phyloP scores from a whole-genome alignment of 2,329 filamentous ascomycete species.

The Pseudogymnoascus sp. region DNA sequence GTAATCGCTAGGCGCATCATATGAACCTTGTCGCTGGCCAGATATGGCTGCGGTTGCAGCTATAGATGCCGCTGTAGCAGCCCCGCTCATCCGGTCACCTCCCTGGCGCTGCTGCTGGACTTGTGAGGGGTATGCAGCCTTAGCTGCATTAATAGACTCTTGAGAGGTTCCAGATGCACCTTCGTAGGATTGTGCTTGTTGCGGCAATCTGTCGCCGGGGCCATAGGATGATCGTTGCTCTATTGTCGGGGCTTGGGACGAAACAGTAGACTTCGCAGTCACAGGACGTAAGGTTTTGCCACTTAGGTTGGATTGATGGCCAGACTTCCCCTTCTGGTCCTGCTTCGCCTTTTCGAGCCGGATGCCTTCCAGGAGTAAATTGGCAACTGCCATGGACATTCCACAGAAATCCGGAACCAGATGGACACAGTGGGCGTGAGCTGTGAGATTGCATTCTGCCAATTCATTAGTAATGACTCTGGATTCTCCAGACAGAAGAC shows the following conservation, averaged over 20 bases:
- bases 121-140: conserved; percentile 45
- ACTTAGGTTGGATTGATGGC: conserved; percentile 19
- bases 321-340: conserved; percentile 31
- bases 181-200: conserved; percentile 29
- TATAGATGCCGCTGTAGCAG: conserved; percentile 42
- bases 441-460: conserved; percentile 81
- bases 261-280: conserved; percentile 9
- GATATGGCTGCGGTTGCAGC: conserved; percentile 53
- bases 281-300: conserved; percentile 21
- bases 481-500: conserved; percentile 21
- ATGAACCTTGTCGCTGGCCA: conserved; percentile 27
- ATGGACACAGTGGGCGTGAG: conserved; percentile 84
- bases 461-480: conserved; percentile 22
- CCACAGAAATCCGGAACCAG: conserved; percentile 97
- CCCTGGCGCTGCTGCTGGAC: conserved; percentile 33
- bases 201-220: conserved; percentile 18
- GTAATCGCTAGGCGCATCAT: conserved; percentile 26
- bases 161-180: conserved; percentile 33
- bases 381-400: conserved; percentile 97
- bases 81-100: conserved; percentile 43
- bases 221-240: conserved; percentile 24
- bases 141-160: conserved; percentile 56
- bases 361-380: conserved; percentile 84
- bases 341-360: conserved; percentile 64
- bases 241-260: conserved; percentile 16